Evolutionary conservation across 495 filamentous ascomycete species (phyloP), one percentile per base, ranked within the genome.

Genomic region (Wilcoxina mikolae): DNA sequence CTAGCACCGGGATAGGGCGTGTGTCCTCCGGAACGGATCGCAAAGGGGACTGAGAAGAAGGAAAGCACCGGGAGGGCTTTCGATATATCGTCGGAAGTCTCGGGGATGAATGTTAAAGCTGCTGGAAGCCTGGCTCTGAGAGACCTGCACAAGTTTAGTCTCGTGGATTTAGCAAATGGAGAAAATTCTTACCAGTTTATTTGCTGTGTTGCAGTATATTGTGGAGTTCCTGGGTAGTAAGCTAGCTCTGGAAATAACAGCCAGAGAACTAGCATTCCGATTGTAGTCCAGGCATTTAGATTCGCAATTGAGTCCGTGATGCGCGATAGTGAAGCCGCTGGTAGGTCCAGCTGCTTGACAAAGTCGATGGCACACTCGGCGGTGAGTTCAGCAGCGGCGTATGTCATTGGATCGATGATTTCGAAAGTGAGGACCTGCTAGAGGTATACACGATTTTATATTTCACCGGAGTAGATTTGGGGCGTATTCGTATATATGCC

Each of bases 1-100:
- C 23, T 9, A 23, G 29, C 17, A 22, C 51, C 17, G 38, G 71
- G 68, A 31, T 18, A 38, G 1, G 12, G 28, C 5, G 65, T 69
- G 58, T 79, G 77, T 0, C 78, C 77, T 12, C 76, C 77, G 44
- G 68, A 65, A 24, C 72, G 71, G 35, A 80, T 70, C 9, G 71
- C 69, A 56, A 80, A 79, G 4, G 67, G 53, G 25, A 72, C 42
- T 3, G 15, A 24, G 17, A 51, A 28, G 31, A 31, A 33, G 15
- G 10, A n/a, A 7, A 52, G 3, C 4, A 57, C 31, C 10, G 22
- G 22, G 20, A 57, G 31, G 18, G 15, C 55, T 22, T 42, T 31
- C 3, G 55, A 51, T 10, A 52, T 23, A 11, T 51, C 54, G 11
- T 41, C 17, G 22, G 54, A 3, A 18, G 43, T 17, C 12, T 23